These are phyloP conservation scores for Kregervanrija delftensis DNA, from an alignment of 805 yeast genomes.

Conservation along the genomic window DNA sequence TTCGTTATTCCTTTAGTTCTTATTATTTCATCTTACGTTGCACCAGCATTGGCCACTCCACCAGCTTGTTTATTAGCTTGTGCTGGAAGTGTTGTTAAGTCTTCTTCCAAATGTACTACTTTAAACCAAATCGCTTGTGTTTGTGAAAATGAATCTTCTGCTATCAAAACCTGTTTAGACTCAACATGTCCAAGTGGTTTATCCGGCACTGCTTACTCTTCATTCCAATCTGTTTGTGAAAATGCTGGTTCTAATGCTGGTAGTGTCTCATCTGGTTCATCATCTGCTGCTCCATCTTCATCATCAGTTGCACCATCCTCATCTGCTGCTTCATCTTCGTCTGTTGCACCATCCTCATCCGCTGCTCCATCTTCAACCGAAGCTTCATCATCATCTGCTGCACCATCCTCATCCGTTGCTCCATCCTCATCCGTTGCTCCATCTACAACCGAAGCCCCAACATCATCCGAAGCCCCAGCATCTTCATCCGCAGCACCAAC, in stretches of 20 bases:
- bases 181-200: conserved; percentile 61
- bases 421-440: conserved; percentile 14
- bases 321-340: conserved; percentile 25
- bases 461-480: conserved; percentile 22
- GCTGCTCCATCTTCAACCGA: conserved; percentile 22
- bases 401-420: conserved; percentile 19
- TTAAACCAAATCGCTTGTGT: conserved; percentile 63
- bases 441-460: conserved; percentile 10
- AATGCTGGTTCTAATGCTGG: conserved; percentile 35
- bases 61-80: conserved; percentile 93
- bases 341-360: conserved; percentile 23
- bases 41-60: conserved; percentile 53
- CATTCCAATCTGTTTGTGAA: conserved; percentile 50
- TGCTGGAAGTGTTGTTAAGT: conserved; percentile 61
- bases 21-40: conserved; percentile 32
- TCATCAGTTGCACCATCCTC: conserved; percentile 29
- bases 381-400: conserved; percentile 20
- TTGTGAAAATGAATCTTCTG: conserved; percentile 49
- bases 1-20: conserved; percentile 15
- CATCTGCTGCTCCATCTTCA: conserved; percentile 25
- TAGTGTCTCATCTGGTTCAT: conserved; percentile 12
- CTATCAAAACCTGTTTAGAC: conserved; percentile 57
- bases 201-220: conserved; percentile 49
- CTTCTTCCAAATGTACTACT: conserved; percentile 45
- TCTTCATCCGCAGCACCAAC: conserved; percentile 9